A percentile compares a stretch with the other conserved stretches of the same genome.
Evolutionary conservation across 768 basidiomycete genomes (phyloP).

Genomic region (Kwoniella pini): DNA sequence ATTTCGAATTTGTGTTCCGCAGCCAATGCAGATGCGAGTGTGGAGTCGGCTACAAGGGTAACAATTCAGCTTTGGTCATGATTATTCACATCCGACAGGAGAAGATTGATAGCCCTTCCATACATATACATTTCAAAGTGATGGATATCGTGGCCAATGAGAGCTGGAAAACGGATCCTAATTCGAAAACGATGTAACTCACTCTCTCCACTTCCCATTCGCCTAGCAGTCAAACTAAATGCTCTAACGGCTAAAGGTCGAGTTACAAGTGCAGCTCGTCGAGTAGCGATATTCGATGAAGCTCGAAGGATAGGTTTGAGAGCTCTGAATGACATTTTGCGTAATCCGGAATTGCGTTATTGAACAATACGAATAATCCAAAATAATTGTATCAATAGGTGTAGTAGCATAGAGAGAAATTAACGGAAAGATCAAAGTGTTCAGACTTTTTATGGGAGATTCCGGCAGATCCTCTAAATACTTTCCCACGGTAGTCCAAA

Average conservation of each 20-base stretch:
- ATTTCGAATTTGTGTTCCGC: slow-evolving; percentile 85
- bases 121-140: no score
- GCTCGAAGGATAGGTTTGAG: slow-evolving; percentile 22
- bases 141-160: no score
- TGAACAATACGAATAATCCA: no score
- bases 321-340: slow-evolving; percentile 26
- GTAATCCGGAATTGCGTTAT: no score
- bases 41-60: slow-evolving; percentile 30
- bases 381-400: no score
- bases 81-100: no score
- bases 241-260: slow-evolving; percentile 19
- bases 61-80: no score
- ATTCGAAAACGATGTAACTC: slow-evolving; percentile 14
- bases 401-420: no score
- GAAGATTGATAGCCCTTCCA: no score
- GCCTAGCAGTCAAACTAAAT: slow-evolving; percentile 34
- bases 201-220: slow-evolving; percentile 49
- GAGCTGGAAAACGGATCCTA: no score
- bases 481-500: slow-evolving; percentile 1
- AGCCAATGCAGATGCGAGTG: slow-evolving; percentile 73
- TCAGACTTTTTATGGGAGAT: not conserved
- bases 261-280: slow-evolving; percentile 9
- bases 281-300: slow-evolving; percentile 14
- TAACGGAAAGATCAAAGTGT: no score
- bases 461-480: not conserved